These are phyloP conservation scores for Cercospora canescens DNA, from an alignment of 2,329 filamentous ascomycete species.

Conservation along the genomic window DNA sequence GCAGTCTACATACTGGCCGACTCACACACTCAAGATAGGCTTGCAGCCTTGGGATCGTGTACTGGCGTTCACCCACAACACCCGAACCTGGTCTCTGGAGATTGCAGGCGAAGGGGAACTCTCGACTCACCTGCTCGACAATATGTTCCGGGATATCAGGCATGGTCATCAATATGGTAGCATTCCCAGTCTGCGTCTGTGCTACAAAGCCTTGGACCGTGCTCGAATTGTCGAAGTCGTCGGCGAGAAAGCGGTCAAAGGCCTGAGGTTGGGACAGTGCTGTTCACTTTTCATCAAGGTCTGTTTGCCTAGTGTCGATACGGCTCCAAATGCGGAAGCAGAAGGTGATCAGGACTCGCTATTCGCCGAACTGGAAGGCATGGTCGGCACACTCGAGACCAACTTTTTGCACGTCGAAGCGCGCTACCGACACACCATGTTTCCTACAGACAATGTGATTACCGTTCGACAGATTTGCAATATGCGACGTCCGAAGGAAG, in stretches of 20 bases:
- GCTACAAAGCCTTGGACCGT: conserved; percentile 31
- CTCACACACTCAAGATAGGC: conserved; percentile 22
- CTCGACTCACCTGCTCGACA: conserved; percentile 12
- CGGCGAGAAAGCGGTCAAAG: conserved; percentile 32
- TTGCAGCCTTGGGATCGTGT: conserved; percentile 1
- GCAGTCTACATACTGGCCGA: conserved; percentile 16
- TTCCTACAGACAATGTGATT: conserved; percentile 35
- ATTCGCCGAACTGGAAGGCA: conserved; percentile 36
- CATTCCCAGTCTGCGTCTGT: conserved; percentile 32
- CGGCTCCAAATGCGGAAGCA: not conserved
- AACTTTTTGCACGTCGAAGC: conserved; percentile 36
- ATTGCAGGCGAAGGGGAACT: conserved; percentile 11
- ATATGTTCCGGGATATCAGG: conserved; percentile 17
- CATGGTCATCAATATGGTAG: conserved; percentile 21
- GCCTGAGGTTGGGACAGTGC: conserved; percentile 26
- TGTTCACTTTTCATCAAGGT: conserved; percentile 34
- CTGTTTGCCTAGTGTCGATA: conserved; percentile 24
- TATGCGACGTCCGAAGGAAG: conserved; percentile 33
- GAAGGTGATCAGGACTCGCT: conserved; percentile 29
- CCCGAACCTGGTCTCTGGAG: conserved; percentile 14
- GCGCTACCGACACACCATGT: conserved; percentile 37
- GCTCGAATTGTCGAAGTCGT: conserved; percentile 31
- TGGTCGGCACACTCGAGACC: conserved; percentile 34
- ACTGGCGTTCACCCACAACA: not conserved
- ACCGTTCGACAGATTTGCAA: conserved; percentile 31